A percentile compares a stretch with the other conserved stretches of the same genome.
phyloP scores from a whole-genome alignment of 2,329 filamentous ascomycete genomes.

The Aspergillus sojae region DNA sequence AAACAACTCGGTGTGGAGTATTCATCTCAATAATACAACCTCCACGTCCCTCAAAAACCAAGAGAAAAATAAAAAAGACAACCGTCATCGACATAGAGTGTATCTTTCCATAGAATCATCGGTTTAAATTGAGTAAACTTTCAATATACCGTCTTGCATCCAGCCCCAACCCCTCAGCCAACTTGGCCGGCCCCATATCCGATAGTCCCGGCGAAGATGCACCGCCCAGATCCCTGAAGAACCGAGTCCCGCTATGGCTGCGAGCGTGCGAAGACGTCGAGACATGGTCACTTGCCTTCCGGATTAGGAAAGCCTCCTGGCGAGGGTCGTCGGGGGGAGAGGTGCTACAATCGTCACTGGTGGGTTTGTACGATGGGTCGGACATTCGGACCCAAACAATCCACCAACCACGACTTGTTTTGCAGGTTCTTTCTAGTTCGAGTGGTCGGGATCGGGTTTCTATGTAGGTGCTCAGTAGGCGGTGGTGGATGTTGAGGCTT shows the following conservation, averaged over 20 bases:
- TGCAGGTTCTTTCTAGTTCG: constrained; percentile 63
- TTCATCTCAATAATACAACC: neutral
- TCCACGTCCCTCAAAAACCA: neutral
- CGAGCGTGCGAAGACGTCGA: constrained; percentile 33
- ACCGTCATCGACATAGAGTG: neutral
- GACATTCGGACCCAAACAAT: constrained; percentile 64
- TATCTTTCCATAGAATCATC: constrained; percentile 26
- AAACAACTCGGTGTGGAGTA: neutral
- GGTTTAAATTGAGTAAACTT: constrained; percentile 47
- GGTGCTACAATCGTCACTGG: constrained; percentile 14
- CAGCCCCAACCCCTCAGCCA: constrained; percentile 49
- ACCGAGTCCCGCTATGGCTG: constrained; percentile 35
- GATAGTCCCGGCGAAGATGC: constrained; percentile 29
- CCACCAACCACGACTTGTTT: constrained; percentile 69
- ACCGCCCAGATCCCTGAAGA: constrained; percentile 46
- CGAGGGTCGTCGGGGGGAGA: constrained; percentile 9
- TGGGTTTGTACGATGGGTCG: constrained; percentile 9
- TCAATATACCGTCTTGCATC: constrained; percentile 52
- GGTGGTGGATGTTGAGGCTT: constrained; percentile 63
- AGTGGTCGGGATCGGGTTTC: constrained; percentile 50
- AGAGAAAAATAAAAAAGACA: neutral
- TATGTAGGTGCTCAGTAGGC: constrained; percentile 60
- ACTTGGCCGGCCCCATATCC: constrained; percentile 38
- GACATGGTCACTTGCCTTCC: constrained; percentile 47
- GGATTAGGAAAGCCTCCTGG: constrained; percentile 50